Percentiles rank a stretch among this genome's conserved stretches.
Evolutionary conservation across 163 green algal species (phyloP).

Genomic region (Prototheca cutis): DNA sequence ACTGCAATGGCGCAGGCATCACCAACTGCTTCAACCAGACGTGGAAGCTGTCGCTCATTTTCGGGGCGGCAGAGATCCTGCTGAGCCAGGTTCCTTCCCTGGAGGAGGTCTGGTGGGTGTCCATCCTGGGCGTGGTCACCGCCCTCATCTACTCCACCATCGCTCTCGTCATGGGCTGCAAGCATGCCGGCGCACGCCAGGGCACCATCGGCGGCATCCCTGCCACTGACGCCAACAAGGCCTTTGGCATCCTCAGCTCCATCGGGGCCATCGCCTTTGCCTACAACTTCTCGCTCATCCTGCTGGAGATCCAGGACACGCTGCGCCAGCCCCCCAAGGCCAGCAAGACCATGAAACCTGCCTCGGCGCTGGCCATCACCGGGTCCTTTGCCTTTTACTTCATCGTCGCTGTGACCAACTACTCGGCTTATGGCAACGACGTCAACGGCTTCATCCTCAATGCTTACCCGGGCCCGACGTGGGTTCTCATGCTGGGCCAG

Average conservation of each 20-base stretch:
- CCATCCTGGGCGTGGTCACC: slow-evolving; percentile 17
- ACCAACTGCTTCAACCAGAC: slow-evolving; percentile 7
- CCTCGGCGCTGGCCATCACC: not conserved
- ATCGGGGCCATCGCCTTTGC: slow-evolving; percentile 36
- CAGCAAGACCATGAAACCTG: slow-evolving; percentile 9
- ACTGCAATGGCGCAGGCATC: slow-evolving; percentile 2
- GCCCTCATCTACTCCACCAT: slow-evolving; percentile 20
- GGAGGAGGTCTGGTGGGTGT: slow-evolving; percentile 35
- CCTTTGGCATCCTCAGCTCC: slow-evolving; percentile 27
- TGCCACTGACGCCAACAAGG: slow-evolving; percentile 17
- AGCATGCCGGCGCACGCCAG: slow-evolving; percentile 11
- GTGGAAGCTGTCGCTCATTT: slow-evolving; percentile 29
- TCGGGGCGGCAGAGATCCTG: slow-evolving; percentile 19
- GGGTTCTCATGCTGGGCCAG: slow-evolving; percentile 6
- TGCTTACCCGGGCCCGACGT: slow-evolving; percentile 5
- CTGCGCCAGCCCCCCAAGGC: slow-evolving; percentile 8
- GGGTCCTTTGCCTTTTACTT: slow-evolving; percentile 19
- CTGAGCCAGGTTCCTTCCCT: slow-evolving; percentile 29
- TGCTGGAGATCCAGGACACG: slow-evolving; percentile 24
- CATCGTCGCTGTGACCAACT: slow-evolving; percentile 7
- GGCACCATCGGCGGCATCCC: slow-evolving; percentile 10
- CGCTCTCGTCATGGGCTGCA: slow-evolving; percentile 16
- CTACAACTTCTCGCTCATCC: slow-evolving; percentile 21
- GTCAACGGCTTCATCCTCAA: slow-evolving; percentile 2
- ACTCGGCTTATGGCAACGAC: slow-evolving; percentile 5